Conservation (phyloP, 2,329 filamentous ascomycete species). For the Rugonectria rugulosa region DNA sequence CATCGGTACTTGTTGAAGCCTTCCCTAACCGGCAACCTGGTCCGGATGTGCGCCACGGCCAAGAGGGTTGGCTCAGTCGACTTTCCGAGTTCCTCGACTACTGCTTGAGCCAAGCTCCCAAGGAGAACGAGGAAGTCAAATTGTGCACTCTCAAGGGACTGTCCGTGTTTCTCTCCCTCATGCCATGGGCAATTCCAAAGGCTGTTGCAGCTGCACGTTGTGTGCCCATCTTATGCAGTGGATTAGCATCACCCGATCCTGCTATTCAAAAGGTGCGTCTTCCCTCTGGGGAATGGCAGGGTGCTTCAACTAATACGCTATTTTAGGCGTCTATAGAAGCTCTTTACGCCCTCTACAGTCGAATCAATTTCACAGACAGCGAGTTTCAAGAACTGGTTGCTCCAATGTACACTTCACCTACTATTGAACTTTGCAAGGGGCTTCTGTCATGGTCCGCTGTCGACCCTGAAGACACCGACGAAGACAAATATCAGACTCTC, state of each 20-base stretch:
- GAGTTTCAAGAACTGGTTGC: constrained; percentile 82
- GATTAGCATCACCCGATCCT: constrained; percentile 73
- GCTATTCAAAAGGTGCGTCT: constrained; percentile 72
- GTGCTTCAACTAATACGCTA: constrained; percentile 21
- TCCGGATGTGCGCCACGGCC: constrained; percentile 75
- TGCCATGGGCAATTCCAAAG: constrained; percentile 88
- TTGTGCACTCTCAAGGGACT: constrained; percentile 79
- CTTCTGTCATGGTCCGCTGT: constrained; percentile 83
- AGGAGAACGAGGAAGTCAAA: constrained; percentile 71
- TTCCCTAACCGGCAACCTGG: constrained; percentile 76
- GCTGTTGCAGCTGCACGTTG: constrained; percentile 77
- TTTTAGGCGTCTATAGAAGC: constrained; percentile 80
- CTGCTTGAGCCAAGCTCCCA: constrained; percentile 72
- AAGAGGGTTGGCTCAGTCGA: constrained; percentile 87
- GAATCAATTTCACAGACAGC: constrained; percentile 75
- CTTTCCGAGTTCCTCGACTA: constrained; percentile 76
- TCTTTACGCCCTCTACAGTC: constrained; percentile 81
- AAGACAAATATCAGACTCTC: constrained; percentile 88
- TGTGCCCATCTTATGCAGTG: constrained; percentile 74
- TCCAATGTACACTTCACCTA: constrained; percentile 78
- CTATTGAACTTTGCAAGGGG: constrained; percentile 73
- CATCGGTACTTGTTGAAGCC: constrained; percentile 74
- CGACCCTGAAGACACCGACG: constrained; percentile 83
- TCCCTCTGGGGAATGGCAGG: not conserved
- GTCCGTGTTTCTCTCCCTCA: constrained; percentile 77